phyloP scores from a whole-genome alignment of 768 basidiomycete genomes.

The Chalciporus piperatus region DNA sequence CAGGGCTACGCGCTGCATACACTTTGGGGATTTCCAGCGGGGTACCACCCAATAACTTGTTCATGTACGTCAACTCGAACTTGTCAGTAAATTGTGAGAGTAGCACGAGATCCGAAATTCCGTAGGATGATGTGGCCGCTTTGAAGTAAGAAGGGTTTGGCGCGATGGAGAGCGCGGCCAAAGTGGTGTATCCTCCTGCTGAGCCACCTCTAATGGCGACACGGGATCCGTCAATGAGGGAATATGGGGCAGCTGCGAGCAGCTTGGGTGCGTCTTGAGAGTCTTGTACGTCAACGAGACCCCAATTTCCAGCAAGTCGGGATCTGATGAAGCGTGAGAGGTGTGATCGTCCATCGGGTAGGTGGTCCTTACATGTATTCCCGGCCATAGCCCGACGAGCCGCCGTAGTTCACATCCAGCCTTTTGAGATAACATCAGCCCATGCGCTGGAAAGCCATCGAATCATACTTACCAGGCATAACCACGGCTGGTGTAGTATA shows the following conservation, averaged over 20 bases:
- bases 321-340: conserved; percentile 26
- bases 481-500: conserved; percentile 69
- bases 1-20: conserved; percentile 59
- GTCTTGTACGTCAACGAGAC: conserved; percentile 69
- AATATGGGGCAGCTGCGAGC: conserved; percentile 44
- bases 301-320: conserved; percentile 67
- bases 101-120: conserved; percentile 59
- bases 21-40: conserved; percentile 51
- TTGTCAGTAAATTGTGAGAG: conserved; percentile 70
- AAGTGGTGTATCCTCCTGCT: conserved; percentile 70
- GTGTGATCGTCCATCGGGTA: background rate
- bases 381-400: conserved; percentile 72
- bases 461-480: conserved; percentile 59
- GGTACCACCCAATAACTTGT: conserved; percentile 63
- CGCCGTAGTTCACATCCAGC: conserved; percentile 76
- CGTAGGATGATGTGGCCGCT: conserved; percentile 64
- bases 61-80: conserved; percentile 59
- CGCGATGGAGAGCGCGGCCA: conserved; percentile 45
- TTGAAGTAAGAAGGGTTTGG: conserved; percentile 47
- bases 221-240: conserved; percentile 61
- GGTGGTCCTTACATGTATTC: conserved; percentile 46
- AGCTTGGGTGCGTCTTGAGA: conserved; percentile 50
- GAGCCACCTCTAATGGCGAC: conserved; percentile 70
- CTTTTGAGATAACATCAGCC: conserved; percentile 27
- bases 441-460: background rate